These are phyloP conservation scores for Drosera spatulata DNA, from an alignment of 179 eudicot genomes.

Conservation along the genomic window DNA sequence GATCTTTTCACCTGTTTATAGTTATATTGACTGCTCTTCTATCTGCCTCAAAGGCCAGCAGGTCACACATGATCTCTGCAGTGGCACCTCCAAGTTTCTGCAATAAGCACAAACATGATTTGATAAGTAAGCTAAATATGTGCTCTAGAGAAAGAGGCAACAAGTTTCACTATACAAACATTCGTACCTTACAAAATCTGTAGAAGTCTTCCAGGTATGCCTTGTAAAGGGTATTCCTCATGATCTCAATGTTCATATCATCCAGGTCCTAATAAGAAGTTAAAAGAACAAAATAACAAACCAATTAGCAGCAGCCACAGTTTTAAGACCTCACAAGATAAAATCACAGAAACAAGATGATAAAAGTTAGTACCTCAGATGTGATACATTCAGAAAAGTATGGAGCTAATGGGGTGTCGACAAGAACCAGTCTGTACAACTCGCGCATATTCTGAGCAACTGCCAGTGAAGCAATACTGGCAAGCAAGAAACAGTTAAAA, in stretches of 20 bases:
- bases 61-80: constrained; percentile 96
- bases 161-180: not conserved
- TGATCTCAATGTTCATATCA: constrained; percentile 98
- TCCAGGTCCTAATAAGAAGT: constrained; percentile 61
- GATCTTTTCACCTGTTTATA: constrained; percentile 56
- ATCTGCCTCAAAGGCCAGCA: constrained; percentile 95
- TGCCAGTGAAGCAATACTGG: constrained; percentile 92
- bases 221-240: constrained; percentile 96
- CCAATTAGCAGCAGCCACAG: not conserved
- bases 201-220: constrained; percentile 98
- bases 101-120: constrained; percentile 11
- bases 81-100: constrained; percentile 99
- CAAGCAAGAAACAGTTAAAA: constrained; percentile 11
- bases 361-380: constrained; percentile 60
- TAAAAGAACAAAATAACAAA: not conserved
- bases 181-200: constrained; percentile 72
- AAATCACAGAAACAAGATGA: constrained; percentile 1
- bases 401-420: constrained; percentile 98
- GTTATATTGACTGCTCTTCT: constrained; percentile 97
- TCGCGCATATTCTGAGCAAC: constrained; percentile 99
- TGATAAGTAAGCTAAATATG: not conserved
- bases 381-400: constrained; percentile 97
- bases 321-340: not conserved
- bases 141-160: not conserved
- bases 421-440: constrained; percentile 90